phyloP scores from a whole-genome alignment of 345 rosid species.

The Populus ilicifolia region DNA sequence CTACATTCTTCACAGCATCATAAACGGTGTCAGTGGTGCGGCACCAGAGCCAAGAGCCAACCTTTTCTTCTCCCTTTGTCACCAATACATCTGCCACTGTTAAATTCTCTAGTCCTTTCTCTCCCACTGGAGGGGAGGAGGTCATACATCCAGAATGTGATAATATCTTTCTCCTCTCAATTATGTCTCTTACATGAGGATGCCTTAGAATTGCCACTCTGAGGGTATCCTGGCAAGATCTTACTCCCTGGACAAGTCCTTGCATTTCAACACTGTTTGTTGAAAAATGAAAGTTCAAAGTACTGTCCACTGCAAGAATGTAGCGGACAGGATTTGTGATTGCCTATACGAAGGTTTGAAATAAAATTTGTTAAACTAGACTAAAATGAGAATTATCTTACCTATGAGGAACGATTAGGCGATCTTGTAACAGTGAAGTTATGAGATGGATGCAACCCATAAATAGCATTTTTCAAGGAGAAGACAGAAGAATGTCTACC shows the following conservation, averaged over 20 bases:
- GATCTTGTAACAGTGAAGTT: conserved; percentile 17
- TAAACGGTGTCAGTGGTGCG: conserved; percentile 54
- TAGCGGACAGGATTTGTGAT: background rate
- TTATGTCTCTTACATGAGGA: conserved; percentile 8
- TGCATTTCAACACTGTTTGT: conserved; percentile 35
- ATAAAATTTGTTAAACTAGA: background rate
- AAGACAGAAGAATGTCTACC: conserved; percentile 20
- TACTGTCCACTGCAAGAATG: background rate
- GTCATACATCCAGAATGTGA: conserved; percentile 31
- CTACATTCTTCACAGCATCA: conserved; percentile 72
- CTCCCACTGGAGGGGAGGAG: conserved; percentile 32
- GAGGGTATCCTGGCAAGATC: conserved; percentile 38
- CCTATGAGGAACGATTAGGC: conserved; percentile 7
- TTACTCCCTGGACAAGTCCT: conserved; percentile 33
- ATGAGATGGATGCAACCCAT: background rate
- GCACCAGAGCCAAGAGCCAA: conserved; percentile 67
- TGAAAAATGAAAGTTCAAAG: background rate
- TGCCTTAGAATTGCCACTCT: conserved; percentile 33
- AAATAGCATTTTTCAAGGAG: conserved; percentile 9
- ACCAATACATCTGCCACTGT: conserved; percentile 70
- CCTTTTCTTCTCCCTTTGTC: conserved; percentile 54
- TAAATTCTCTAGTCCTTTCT: conserved; percentile 70
- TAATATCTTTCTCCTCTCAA: conserved; percentile 16
- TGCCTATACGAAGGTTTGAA: background rate
- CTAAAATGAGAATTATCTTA: background rate